Conservation (phyloP, 768 basidiomycete genomes). For the Paxillus involutus region DNA sequence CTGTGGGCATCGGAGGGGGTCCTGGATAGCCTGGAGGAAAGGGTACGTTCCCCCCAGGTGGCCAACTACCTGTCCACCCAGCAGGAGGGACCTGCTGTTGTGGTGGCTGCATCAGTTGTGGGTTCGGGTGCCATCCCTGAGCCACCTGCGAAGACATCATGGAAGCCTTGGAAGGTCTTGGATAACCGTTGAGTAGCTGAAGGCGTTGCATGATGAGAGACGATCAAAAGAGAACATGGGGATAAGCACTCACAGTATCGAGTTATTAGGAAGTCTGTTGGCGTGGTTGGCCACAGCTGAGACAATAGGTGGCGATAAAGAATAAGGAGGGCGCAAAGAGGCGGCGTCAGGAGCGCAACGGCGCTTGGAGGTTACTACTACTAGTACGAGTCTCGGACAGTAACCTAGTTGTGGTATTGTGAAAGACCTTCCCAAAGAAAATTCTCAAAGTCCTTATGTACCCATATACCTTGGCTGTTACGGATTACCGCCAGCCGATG, state of each 20-base stretch:
- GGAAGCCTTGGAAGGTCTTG: neutral
- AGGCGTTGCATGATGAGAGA: slow-evolving; percentile 6
- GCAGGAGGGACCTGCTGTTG: slow-evolving; percentile 13
- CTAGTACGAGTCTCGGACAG: neutral
- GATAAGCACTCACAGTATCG: neutral
- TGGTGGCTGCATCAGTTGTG: slow-evolving; percentile 31
- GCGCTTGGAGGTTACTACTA: neutral
- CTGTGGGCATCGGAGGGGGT: slow-evolving; percentile 57
- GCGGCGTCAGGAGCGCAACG: neutral
- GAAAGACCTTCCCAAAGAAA: neutral
- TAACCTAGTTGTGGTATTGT: neutral
- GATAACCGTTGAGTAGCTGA: neutral
- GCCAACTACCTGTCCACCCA: slow-evolving; percentile 40
- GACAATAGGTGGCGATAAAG: neutral
- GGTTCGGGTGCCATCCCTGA: slow-evolving; percentile 34
- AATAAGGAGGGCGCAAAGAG: neutral
- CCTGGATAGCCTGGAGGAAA: slow-evolving; percentile 38
- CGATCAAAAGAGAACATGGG: neutral
- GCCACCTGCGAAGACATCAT: slow-evolving; percentile 23
- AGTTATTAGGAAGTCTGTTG: neutral
- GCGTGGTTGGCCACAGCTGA: neutral
- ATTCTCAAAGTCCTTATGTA: neutral
- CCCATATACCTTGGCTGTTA: neutral
- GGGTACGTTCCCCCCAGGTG: slow-evolving; percentile 25
- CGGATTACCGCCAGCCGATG: neutral